A percentile compares a stretch with the other conserved stretches of the same genome.
Evolutionary conservation across 2,329 filamentous ascomycete species (phyloP).

Genomic region (Neonectria punicea): DNA sequence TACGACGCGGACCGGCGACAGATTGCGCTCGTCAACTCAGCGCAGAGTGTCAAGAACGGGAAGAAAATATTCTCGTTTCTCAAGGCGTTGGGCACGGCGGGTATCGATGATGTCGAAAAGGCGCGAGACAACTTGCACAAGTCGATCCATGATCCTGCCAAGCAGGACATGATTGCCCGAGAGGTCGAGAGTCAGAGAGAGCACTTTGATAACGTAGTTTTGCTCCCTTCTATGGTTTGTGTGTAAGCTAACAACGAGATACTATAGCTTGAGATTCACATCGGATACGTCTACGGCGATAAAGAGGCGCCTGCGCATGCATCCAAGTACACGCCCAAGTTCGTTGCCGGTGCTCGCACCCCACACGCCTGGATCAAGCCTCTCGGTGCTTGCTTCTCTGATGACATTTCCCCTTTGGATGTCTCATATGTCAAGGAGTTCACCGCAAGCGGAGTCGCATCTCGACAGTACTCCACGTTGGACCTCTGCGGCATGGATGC

Average conservation of each 20-base stretch:
- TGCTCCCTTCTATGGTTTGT: not conserved
- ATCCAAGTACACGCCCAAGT: constrained; percentile 51
- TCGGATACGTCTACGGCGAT: constrained; percentile 55
- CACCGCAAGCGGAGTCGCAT: not conserved
- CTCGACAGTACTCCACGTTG: constrained; percentile 14
- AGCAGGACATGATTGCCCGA: constrained; percentile 43
- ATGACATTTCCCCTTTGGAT: constrained; percentile 2
- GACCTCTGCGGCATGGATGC: constrained; percentile 9
- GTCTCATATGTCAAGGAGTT: constrained; percentile 17
- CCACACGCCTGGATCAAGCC: constrained; percentile 53
- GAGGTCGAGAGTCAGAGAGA: constrained; percentile 52
- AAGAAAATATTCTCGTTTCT: constrained; percentile 54
- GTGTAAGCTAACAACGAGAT: not conserved
- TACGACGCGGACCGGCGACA: constrained; percentile 52
- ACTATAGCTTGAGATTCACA: constrained; percentile 50
- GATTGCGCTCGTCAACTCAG: constrained; percentile 54
- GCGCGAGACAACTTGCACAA: constrained; percentile 27
- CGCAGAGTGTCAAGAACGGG: too few relatives aligned
- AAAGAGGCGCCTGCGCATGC: constrained; percentile 47
- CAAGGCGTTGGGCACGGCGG: constrained; percentile 51
- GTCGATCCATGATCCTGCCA: constrained; percentile 40
- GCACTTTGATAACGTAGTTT: constrained; percentile 52
- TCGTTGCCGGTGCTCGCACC: constrained; percentile 49
- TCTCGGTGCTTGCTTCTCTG: not conserved
- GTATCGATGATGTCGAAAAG: constrained; percentile 39